Evolutionary conservation across 1,284 basidiomycete species (phyloP).

Genomic region (Vanrija sp.): DNA sequence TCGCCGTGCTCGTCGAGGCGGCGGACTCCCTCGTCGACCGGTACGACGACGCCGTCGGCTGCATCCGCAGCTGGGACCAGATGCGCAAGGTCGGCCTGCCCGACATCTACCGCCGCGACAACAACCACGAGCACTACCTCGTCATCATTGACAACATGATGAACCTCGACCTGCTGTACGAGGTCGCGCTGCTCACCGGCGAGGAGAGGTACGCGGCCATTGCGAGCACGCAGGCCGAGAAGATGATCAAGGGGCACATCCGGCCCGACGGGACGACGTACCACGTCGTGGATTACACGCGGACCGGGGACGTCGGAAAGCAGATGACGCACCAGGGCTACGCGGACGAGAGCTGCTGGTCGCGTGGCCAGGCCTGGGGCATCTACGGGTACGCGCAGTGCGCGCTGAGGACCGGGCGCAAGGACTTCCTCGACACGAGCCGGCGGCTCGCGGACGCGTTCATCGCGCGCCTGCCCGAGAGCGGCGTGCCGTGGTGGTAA

Average conservation of each 20-base stretch:
- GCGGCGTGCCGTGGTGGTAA: constrained; percentile 33
- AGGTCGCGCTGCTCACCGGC: constrained; percentile 32
- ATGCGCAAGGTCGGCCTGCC: constrained; percentile 19
- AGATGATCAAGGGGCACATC: constrained; percentile 26
- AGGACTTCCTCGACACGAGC: constrained; percentile 28
- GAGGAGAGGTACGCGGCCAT: constrained; percentile 30
- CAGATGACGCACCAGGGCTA: constrained; percentile 34
- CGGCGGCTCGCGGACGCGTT: constrained; percentile 29
- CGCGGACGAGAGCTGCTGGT: constrained; percentile 34
- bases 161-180: constrained; percentile 42
- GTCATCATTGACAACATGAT: constrained; percentile 47
- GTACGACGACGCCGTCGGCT: constrained; percentile 31
- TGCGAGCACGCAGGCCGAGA: constrained; percentile 36
- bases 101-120: constrained; percentile 24
- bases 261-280: constrained; percentile 33
- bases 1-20: constrained; percentile 34
- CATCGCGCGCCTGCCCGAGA: constrained; percentile 19
- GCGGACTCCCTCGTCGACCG: constrained; percentile 35
- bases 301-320: constrained; percentile 11
- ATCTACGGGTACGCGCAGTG: constrained; percentile 40
- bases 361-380: constrained; percentile 40
- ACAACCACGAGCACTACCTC: constrained; percentile 36
- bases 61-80: constrained; percentile 35
- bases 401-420: constrained; percentile 32
- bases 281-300: constrained; percentile 38